Evolutionary conservation across 805 yeast species (phyloP).

Genomic region (Candida nitratophila): DNA sequence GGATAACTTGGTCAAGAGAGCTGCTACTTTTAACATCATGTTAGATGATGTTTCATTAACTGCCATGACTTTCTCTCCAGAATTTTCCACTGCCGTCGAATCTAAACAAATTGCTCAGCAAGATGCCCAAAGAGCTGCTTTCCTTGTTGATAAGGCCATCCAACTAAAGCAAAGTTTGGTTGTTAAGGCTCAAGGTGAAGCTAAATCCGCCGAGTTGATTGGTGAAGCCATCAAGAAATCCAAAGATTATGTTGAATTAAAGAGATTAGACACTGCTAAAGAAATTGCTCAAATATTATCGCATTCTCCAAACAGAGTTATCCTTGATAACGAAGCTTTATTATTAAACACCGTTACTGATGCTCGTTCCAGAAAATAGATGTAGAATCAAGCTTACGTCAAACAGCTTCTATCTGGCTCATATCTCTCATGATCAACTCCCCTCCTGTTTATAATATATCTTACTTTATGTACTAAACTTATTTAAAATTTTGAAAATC

Average conservation of each 20-base stretch:
- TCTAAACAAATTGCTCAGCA: slow-evolving; percentile 99
- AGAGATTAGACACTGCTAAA: slow-evolving; percentile 93
- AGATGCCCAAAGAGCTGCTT: slow-evolving; percentile 98
- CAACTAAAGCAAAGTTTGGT: slow-evolving; percentile 97
- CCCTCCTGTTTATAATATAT: background rate
- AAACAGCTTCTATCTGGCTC: too few species aligned
- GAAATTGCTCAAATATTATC: slow-evolving; percentile 88
- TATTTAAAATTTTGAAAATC: background rate
- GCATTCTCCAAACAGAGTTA: slow-evolving; percentile 82
- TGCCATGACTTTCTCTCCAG: slow-evolving; percentile 95
- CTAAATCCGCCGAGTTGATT: slow-evolving; percentile 93
- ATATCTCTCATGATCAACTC: too few species aligned
- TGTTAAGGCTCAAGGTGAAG: slow-evolving; percentile 97
- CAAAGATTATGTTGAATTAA: slow-evolving; percentile 91
- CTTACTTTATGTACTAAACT: background rate
- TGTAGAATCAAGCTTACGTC: too few species aligned
- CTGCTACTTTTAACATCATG: slow-evolving; percentile 76
- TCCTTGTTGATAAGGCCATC: slow-evolving; percentile 91
- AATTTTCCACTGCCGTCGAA: slow-evolving; percentile 95
- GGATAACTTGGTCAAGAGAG: slow-evolving; percentile 87
- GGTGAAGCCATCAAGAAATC: slow-evolving; percentile 99
- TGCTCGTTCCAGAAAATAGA: slow-evolving; percentile 41
- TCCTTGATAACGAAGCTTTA: slow-evolving; percentile 87
- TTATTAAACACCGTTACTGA: slow-evolving; percentile 84
- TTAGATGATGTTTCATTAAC: slow-evolving; percentile 96